Evolutionary conservation across 345 rosid genomes (phyloP).

Genomic region (Limnanthes douglasii): DNA sequence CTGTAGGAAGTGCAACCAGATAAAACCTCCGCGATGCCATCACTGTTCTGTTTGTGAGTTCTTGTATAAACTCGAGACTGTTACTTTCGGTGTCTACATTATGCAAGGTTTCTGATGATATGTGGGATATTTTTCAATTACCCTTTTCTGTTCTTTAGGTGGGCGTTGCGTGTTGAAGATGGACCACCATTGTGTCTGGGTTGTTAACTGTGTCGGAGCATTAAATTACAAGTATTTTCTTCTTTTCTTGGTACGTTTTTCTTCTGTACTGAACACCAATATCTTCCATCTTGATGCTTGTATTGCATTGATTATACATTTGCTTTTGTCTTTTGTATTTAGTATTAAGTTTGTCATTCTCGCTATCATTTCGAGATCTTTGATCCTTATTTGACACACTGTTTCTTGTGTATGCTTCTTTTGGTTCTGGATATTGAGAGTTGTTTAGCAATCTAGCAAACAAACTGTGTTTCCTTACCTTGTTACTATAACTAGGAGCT

Average conservation of each 20-base stretch:
- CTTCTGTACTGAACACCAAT: too few relatives aligned
- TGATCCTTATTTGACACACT: not conserved
- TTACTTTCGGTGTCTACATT: too few relatives aligned
- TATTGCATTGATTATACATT: too few relatives aligned
- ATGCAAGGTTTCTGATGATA: too few relatives aligned
- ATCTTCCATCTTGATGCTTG: too few relatives aligned
- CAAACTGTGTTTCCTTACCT: too few relatives aligned
- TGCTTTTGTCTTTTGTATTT: too few relatives aligned
- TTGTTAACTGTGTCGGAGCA: slow-evolving; percentile 96
- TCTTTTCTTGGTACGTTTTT: slow-evolving; percentile 77
- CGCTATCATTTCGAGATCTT: not conserved
- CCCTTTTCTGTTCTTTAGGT: slow-evolving; percentile 42
- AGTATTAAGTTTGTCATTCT: not conserved
- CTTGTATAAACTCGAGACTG: not conserved
- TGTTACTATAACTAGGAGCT: too few relatives aligned
- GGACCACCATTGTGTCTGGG: slow-evolving; percentile 99
- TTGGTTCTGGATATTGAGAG: too few relatives aligned
- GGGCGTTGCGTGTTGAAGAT: slow-evolving; percentile 87
- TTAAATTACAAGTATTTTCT: slow-evolving; percentile 88
- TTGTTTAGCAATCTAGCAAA: too few relatives aligned
- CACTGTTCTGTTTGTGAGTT: slow-evolving; percentile 95
- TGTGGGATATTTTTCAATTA: too few relatives aligned
- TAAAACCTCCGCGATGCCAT: slow-evolving; percentile 90
- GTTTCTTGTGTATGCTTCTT: too few relatives aligned
- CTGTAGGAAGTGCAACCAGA: slow-evolving; percentile 86